Conservation (phyloP, 352 stramenopile species). For the Phytophthora melonis region DNA sequence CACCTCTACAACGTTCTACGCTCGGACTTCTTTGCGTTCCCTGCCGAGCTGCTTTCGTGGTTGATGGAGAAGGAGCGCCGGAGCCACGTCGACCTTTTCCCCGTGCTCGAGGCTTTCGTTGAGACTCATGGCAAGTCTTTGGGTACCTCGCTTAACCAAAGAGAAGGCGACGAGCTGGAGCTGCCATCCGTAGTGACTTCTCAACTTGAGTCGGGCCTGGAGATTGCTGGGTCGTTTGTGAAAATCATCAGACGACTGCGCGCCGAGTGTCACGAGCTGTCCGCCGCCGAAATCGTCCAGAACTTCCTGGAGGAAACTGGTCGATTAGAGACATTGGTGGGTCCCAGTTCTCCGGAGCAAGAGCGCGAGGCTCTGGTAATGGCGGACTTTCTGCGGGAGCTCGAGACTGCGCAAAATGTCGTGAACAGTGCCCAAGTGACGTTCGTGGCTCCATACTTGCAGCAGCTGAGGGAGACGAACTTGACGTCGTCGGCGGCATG, state of each 20-base stretch:
- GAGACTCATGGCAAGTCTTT: slow-evolving; percentile 40
- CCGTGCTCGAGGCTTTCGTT: slow-evolving; percentile 65
- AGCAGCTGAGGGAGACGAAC: slow-evolving; percentile 61
- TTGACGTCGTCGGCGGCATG: slow-evolving; percentile 35
- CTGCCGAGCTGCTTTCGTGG: slow-evolving; percentile 59
- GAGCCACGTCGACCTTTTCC: slow-evolving; percentile 57
- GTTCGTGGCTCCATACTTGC: slow-evolving; percentile 80
- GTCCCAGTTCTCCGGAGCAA: slow-evolving; percentile 56
- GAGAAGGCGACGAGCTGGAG: slow-evolving; percentile 13
- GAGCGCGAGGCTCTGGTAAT: slow-evolving; percentile 70
- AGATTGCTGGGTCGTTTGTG: slow-evolving; percentile 48
- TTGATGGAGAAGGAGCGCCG: slow-evolving; percentile 73
- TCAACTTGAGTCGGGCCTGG: slow-evolving; percentile 36
- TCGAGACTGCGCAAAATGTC: slow-evolving; percentile 67
- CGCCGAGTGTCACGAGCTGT: slow-evolving; percentile 58
- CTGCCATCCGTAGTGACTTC: slow-evolving; percentile 11
- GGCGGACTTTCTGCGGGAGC: slow-evolving; percentile 71
- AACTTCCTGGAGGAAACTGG: slow-evolving; percentile 66
- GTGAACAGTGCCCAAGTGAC: slow-evolving; percentile 63
- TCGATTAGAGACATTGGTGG: slow-evolving; percentile 52
- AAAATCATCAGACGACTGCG: slow-evolving; percentile 50
- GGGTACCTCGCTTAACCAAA: slow-evolving; percentile 22
- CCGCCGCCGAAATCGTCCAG: slow-evolving; percentile 70
- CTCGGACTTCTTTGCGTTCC: slow-evolving; percentile 69
- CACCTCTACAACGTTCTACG: slow-evolving; percentile 84